Evolutionary conservation across 495 filamentous ascomycete genomes (phyloP), one percentile per base, ranked within the genome.

Genomic region (Baudoinia panamericana): DNA sequence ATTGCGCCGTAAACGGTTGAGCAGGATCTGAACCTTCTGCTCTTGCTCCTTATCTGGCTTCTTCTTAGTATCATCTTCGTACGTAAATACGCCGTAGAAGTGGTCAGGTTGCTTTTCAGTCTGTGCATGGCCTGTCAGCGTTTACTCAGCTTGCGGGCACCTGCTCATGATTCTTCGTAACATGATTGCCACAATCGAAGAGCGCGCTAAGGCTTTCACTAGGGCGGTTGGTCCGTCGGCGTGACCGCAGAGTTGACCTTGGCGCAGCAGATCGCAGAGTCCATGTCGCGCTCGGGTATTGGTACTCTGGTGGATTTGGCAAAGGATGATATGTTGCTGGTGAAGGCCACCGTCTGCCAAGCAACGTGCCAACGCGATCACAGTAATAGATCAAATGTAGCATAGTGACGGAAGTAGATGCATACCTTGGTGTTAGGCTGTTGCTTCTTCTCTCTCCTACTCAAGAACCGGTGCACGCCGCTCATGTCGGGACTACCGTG

Each of bases 401-500:
- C 5, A 19, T 30, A 41, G 18, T 27, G 34, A 44, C 15, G 23
- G 17, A 15, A 30, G 35, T 11, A 34, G 27, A 45, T 28, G 22
- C 46, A 43, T 54, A 54, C 51, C 44, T 44, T 43, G 35, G 8
- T 17, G 5, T 40, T 41, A 7, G 32, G 28, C 23, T 55, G 56
- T 41, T 64, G 64, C 43, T 67, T 70, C 58, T 80, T 84, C 30
- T 87, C 82, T 30, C 82, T 72, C 48, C 77, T 71, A 37, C 78
- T 84, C 36, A 85, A 73, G 51, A 90, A 78, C 47, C 73, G 63
- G 46, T 76, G 69, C 46, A 82, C 69, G 7, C 71, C 73, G 57
- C 67, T 72, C 71, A 75, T 77, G 18, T 28, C 47, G 37, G 17
- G 31, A 7, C 30, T 32, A 36, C 22, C 30, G 36, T 20, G 22